Base-by-base conservation (phyloP, 23 red algal species). In the Cyanidiococcus yangmingshanensis region DNA sequence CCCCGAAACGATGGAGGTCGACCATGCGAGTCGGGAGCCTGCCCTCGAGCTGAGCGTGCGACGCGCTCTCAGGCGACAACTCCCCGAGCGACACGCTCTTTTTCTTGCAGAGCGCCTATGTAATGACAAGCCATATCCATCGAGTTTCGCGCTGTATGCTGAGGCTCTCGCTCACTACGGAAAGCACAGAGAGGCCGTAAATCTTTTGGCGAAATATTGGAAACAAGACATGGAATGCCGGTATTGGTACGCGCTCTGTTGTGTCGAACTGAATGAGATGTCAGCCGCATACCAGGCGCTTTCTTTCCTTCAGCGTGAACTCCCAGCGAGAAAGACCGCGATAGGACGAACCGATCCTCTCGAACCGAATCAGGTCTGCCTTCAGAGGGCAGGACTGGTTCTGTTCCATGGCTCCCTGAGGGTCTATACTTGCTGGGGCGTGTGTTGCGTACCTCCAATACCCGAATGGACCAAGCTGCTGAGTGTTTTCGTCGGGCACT, bases 211-310 rank as follows among this genome's bases (percentile, higher is more conserved):
- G 63, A 25, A 25, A 29, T 71, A 71, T 29, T 71, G 63, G 63
- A 7, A 35, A 29, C 63, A 35, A 7, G 63, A 71, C 27, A 3
- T 25, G 7, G 63, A 71, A 29, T 71, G 63, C 32, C 7, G 63
- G 63, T 71, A 71, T 29, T 71, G 21, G 63, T 71, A 71, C 63
- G 21, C n/a, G 12, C n/a, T 71, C n/a, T 71, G 63, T 29, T 71
- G 63, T 29, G 32, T 71, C 7, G 63, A 71, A 29, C 12, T 30
- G 7, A 35, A 35, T 25, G 63, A 71, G 32, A 27, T 32, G n/a
- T 12, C 63, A 3, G 21, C 32, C n/a, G 63, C 32, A 2, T 71
- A 71, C 63, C 3, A 25, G 63, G 63, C 63, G 63, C 32, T 71
- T 7, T 35, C n/a, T 25, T 35, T 35, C n/a, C 32, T 71, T 12